Conservation (phyloP, 1,139 yeast species). For the Ogataea hybrid region DNA sequence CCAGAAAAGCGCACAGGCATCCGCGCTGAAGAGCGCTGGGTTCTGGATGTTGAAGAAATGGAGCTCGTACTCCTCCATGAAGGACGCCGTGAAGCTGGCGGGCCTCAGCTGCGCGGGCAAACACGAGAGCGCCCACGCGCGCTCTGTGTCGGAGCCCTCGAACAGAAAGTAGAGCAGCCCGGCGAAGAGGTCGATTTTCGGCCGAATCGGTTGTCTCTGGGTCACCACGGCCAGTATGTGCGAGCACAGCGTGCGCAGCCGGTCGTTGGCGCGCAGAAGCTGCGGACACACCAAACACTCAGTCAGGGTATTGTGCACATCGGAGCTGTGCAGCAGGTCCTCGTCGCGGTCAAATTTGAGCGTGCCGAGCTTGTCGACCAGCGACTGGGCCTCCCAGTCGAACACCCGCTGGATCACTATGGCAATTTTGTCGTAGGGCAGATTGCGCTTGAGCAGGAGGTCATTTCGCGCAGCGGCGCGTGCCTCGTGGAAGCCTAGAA, state of each 20-base stretch:
- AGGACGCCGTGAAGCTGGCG: constrained; percentile 28
- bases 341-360: constrained; percentile 29
- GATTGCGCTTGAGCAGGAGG: constrained; percentile 49
- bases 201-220: constrained; percentile 24
- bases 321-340: constrained; percentile 20
- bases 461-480: constrained; percentile 50
- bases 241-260: constrained; percentile 36
- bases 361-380: constrained; percentile 21
- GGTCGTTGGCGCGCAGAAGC: constrained; percentile 39
- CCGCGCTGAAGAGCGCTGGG: constrained; percentile 44
- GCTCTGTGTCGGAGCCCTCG: constrained; percentile 48
- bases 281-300: constrained; percentile 54
- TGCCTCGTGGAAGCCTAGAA: constrained; percentile 48
- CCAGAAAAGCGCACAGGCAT: constrained; percentile 54
- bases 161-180: constrained; percentile 53
- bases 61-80: constrained; percentile 51
- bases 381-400: constrained; percentile 50
- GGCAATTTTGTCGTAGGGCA: constrained; percentile 47
- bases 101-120: constrained; percentile 23
- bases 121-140: constrained; percentile 44
- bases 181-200: constrained; percentile 34
- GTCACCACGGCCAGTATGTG: constrained; percentile 31
- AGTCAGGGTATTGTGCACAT: constrained; percentile 33
- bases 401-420: constrained; percentile 49
- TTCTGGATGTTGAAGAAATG: constrained; percentile 55